Conservation (phyloP, 225 moss, liverwort and hornwort species). For the Sphagnum contortum region DNA sequence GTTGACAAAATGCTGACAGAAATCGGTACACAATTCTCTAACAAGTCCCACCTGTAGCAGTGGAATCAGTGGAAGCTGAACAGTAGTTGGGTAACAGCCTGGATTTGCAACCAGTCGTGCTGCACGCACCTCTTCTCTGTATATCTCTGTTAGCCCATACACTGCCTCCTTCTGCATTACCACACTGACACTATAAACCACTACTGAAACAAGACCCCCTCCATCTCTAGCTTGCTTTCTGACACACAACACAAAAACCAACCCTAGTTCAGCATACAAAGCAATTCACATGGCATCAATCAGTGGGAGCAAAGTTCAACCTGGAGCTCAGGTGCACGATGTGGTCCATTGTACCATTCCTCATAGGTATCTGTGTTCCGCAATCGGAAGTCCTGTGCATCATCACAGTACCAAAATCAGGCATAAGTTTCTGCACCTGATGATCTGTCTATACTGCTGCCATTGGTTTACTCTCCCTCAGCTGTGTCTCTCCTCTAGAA, state of each 20-base stretch:
- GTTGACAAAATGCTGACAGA: too few relatives aligned
- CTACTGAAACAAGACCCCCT: too few relatives aligned
- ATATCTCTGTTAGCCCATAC: conserved; percentile 76
- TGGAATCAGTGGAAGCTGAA: conserved; percentile 82
- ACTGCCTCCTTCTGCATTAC: conserved; percentile 62
- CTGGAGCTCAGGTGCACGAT: conserved; percentile 80
- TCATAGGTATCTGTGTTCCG: conserved; percentile 57
- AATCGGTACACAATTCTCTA: too few relatives aligned
- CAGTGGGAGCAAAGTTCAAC: conserved; percentile 7
- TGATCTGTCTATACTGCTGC: too few relatives aligned
- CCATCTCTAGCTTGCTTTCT: too few relatives aligned
- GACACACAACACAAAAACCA: too few relatives aligned
- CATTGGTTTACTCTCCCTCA: too few relatives aligned
- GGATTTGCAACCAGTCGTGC: conserved; percentile 86
- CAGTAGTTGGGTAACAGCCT: conserved; percentile 78
- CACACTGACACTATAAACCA: neutral
- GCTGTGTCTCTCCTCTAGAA: too few relatives aligned
- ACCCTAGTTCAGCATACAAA: too few relatives aligned
- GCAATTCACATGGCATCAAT: too few relatives aligned
- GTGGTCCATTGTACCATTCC: conserved; percentile 90
- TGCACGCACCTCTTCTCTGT: conserved; percentile 49
- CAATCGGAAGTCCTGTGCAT: conserved; percentile 66
- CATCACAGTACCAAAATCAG: neutral
- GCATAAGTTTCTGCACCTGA: too few relatives aligned
- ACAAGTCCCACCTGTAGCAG: conserved; percentile 44